A percentile compares a stretch with the other conserved stretches of the same genome.
Evolutionary conservation across 768 basidiomycete genomes (phyloP).

Genomic region (Coprinopsis cinerea): DNA sequence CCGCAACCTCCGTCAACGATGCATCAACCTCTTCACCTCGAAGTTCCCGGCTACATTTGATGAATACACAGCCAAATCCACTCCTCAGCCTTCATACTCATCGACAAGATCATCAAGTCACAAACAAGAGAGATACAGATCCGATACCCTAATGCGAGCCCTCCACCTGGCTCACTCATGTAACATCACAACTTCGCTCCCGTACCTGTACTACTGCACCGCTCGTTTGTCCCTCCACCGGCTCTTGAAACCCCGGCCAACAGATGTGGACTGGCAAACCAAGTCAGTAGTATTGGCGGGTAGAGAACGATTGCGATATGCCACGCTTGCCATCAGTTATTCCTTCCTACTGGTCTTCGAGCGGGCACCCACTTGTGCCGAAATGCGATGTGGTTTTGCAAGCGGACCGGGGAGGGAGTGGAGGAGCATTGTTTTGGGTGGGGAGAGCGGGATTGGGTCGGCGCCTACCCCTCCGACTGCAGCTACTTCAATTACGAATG

Average conservation of each 20-base stretch:
- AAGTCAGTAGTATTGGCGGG: slow-evolving; percentile 36
- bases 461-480: too few species aligned
- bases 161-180: slow-evolving; percentile 38
- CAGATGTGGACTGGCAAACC: slow-evolving; percentile 33
- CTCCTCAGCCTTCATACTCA: neutral
- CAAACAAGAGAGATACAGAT: slow-evolving; percentile 25
- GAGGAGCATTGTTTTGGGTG: slow-evolving; percentile 34
- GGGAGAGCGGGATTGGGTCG: too few species aligned
- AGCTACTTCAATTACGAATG: too few species aligned
- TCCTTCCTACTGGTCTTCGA: slow-evolving; percentile 36
- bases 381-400: slow-evolving; percentile 23
- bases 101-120: slow-evolving; percentile 2
- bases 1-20: slow-evolving; percentile 43
- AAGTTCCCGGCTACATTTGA: slow-evolving; percentile 35
- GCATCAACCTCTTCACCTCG: slow-evolving; percentile 40
- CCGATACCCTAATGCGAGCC: slow-evolving; percentile 37
- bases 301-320: slow-evolving; percentile 34
- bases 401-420: slow-evolving; percentile 38
- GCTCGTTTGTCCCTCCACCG: slow-evolving; percentile 35
- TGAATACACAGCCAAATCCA: slow-evolving; percentile 26
- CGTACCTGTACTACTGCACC: slow-evolving; percentile 46
- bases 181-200: slow-evolving; percentile 34
- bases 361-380: slow-evolving; percentile 25
- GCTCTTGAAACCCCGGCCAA: slow-evolving; percentile 28
- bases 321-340: slow-evolving; percentile 36